phyloP scores from a whole-genome alignment of 2,329 filamentous ascomycete genomes.

The Ascochyta clinopodiicola region DNA sequence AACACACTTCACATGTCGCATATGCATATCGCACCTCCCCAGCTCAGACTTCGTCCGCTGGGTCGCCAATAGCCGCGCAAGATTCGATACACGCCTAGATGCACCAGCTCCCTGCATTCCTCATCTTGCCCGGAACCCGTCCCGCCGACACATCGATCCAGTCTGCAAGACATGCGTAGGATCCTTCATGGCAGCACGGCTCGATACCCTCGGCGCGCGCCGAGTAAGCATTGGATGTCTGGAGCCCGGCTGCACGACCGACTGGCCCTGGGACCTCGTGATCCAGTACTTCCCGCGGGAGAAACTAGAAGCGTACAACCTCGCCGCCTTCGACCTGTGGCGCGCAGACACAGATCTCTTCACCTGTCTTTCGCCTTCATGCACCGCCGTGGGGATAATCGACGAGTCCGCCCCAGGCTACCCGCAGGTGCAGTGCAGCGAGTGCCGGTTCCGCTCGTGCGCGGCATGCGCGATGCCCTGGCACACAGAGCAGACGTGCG shows the following conservation, averaged over 20 bases:
- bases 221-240: conserved; percentile 29
- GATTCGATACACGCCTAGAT: neutral
- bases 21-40: conserved; percentile 29
- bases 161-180: conserved; percentile 40
- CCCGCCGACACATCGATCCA: conserved; percentile 25
- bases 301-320: conserved; percentile 33
- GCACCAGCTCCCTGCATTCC: conserved; percentile 29
- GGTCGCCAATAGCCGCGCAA: conserved; percentile 14
- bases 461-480: conserved; percentile 31
- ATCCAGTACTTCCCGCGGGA: conserved; percentile 28
- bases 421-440: conserved; percentile 33
- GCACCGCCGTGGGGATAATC: conserved; percentile 23
- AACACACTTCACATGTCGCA: conserved; percentile 34
- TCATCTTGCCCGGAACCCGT: conserved; percentile 32
- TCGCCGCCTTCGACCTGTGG: conserved; percentile 34
- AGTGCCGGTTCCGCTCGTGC: conserved; percentile 30
- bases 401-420: conserved; percentile 28
- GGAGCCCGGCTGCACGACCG: conserved; percentile 27
- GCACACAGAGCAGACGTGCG: conserved; percentile 34
- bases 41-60: conserved; percentile 28
- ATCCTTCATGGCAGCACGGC: conserved; percentile 25
- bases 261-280: conserved; percentile 29
- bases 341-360: conserved; percentile 17
- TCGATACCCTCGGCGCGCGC: conserved; percentile 32
- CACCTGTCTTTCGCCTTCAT: conserved; percentile 25